These are phyloP conservation scores for Ascochyta clinopodiicola DNA, from an alignment of 2,329 filamentous ascomycete species.

Conservation along the genomic window DNA sequence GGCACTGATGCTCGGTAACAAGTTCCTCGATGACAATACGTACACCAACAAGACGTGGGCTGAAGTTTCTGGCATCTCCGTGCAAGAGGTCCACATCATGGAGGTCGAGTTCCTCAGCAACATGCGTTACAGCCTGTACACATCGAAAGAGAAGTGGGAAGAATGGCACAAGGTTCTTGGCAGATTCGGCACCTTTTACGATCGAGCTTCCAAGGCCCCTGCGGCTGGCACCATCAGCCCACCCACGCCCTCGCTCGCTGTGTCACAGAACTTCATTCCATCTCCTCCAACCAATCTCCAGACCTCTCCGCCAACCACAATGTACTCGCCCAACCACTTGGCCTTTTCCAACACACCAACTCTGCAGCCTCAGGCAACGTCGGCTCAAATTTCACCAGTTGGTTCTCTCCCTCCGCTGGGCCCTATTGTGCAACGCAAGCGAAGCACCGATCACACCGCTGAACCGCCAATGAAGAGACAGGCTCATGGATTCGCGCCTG, in stretches of 20 bases:
- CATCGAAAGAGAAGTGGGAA: constrained; percentile 84
- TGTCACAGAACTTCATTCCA: constrained; percentile 54
- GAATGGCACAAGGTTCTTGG: constrained; percentile 84
- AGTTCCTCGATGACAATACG: constrained; percentile 98
- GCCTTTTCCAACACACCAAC: constrained; percentile 50
- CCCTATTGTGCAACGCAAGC: constrained; percentile 58
- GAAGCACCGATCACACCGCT: constrained; percentile 62
- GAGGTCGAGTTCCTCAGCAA: constrained; percentile 99
- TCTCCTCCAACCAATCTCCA: constrained; percentile 60
- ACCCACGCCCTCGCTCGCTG: constrained; percentile 44
- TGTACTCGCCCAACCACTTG: constrained; percentile 52
- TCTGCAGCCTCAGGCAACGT: constrained; percentile 49
- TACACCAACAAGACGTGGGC: constrained; percentile 99
- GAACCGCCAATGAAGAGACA: constrained; percentile 65
- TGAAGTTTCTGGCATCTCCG: constrained; percentile 92
- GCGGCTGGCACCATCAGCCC: constrained; percentile 49
- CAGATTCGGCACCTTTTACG: constrained; percentile 83
- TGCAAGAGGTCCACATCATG: constrained; percentile 97
- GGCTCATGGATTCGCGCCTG: constrained; percentile 46
- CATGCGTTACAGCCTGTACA: constrained; percentile 92
- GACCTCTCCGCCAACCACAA: constrained; percentile 56
- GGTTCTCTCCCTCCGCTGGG: constrained; percentile 52
- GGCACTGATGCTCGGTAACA: constrained; percentile 96
- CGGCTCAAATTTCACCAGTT: constrained; percentile 54
- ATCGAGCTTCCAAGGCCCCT: constrained; percentile 65